These are phyloP conservation scores for Bryoglossum gracile DNA, from an alignment of 495 filamentous ascomycete genomes.

Conservation along the genomic window DNA sequence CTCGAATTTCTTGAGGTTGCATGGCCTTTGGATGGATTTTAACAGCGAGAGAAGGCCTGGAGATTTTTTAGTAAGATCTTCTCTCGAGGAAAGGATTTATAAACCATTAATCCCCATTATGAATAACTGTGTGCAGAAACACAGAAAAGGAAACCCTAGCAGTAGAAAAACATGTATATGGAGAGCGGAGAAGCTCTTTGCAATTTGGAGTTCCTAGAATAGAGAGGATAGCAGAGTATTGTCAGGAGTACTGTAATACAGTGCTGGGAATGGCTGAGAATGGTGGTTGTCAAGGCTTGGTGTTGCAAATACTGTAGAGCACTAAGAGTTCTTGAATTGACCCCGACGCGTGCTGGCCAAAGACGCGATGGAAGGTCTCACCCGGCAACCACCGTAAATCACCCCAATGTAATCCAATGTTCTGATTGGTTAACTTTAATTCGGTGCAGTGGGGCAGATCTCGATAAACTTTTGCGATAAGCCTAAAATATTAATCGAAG, in stretches of 20 bases:
- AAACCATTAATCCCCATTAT: conserved; percentile 28
- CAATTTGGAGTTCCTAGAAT: too few relatives aligned
- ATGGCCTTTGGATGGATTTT: conserved; percentile 90
- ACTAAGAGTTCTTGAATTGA: too few relatives aligned
- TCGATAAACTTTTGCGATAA: conserved; percentile 5
- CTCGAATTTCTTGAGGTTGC: conserved; percentile 75
- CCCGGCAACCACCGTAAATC: not conserved
- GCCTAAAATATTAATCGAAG: not conserved
- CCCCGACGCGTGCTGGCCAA: conserved; percentile 1
- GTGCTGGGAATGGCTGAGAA: too few relatives aligned
- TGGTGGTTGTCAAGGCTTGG: too few relatives aligned
- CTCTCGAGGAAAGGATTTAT: not conserved
- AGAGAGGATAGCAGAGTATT: too few relatives aligned
- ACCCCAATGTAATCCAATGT: too few relatives aligned
- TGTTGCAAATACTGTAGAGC: too few relatives aligned
- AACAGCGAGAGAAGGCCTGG: conserved; percentile 83
- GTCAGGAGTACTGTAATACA: too few relatives aligned
- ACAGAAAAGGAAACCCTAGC: conserved; percentile 17
- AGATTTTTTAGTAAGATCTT: conserved; percentile 18
- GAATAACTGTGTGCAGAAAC: conserved; percentile 8
- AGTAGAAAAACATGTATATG: conserved; percentile 18
- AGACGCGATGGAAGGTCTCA: not conserved
- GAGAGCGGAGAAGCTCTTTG: conserved; percentile 1
- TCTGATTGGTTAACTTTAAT: too few relatives aligned
- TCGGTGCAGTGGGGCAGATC: too few relatives aligned